Evolutionary conservation across 2,329 filamentous ascomycete genomes (phyloP).

Genomic region (Aspergillus sp.): DNA sequence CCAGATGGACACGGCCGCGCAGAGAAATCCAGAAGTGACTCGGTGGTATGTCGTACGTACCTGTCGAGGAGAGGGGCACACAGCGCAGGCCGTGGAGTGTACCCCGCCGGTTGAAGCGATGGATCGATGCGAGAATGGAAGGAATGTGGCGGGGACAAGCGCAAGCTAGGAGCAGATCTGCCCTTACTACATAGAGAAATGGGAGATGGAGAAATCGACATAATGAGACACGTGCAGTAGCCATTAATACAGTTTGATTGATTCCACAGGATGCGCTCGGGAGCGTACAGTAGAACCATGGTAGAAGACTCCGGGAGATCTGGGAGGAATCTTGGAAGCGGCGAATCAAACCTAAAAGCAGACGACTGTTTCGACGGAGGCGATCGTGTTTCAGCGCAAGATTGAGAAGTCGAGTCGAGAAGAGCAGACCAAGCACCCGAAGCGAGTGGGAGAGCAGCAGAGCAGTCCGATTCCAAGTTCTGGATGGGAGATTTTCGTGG

Average conservation of each 20-base stretch:
- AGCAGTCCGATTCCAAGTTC: background rate
- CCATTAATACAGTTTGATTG: background rate
- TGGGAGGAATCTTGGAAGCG: background rate
- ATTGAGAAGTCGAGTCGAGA: background rate
- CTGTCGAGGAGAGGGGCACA: constrained; percentile 3
- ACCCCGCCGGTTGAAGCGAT: constrained; percentile 1
- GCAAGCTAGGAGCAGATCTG: background rate
- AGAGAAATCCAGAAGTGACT: background rate
- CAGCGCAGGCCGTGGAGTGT: constrained; percentile 8
- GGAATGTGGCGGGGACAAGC: background rate
- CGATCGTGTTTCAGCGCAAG: constrained; percentile 6
- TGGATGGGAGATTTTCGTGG: constrained; percentile 12
- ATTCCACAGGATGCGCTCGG: background rate
- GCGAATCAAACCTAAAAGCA: background rate
- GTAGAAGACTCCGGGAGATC: background rate
- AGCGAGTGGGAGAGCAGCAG: background rate
- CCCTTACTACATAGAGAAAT: constrained; percentile 2
- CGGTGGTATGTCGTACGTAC: background rate
- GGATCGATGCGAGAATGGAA: background rate
- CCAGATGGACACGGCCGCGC: background rate
- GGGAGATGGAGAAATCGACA: background rate
- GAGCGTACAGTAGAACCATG: background rate
- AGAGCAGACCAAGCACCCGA: background rate
- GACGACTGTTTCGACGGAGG: background rate
- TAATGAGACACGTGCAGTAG: constrained; percentile 12